These are phyloP conservation scores for Paracamarosporium sp. DNA, from an alignment of 2,329 filamentous ascomycete genomes.

Conservation along the genomic window DNA sequence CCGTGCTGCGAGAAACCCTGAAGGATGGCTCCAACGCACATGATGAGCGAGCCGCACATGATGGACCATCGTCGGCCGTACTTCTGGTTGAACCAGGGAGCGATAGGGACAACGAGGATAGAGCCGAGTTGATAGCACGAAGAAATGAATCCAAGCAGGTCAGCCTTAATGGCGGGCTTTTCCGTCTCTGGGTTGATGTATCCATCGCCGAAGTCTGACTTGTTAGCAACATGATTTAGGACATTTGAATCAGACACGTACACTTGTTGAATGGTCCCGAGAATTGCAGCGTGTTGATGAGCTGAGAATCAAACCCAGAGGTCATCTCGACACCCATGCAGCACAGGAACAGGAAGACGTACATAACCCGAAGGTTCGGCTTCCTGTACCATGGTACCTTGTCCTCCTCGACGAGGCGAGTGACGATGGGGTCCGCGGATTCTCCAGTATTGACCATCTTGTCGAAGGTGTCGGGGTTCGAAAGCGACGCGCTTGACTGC, in stretches of 20 bases:
- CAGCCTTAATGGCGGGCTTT: slow-evolving; percentile 29
- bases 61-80: slow-evolving; percentile 64
- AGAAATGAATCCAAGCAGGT: slow-evolving; percentile 42
- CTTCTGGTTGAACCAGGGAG: slow-evolving; percentile 38
- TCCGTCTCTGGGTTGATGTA: slow-evolving; percentile 23
- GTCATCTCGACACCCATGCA: slow-evolving; percentile 50
- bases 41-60: slow-evolving; percentile 64
- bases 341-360: slow-evolving; percentile 45
- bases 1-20: slow-evolving; percentile 57
- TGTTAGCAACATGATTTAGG: slow-evolving; percentile 10
- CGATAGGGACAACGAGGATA: slow-evolving; percentile 41
- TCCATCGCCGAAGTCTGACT: slow-evolving; percentile 37
- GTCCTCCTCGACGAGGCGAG: slow-evolving; percentile 51
- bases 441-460: slow-evolving; percentile 31
- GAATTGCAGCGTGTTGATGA: slow-evolving; percentile 47
- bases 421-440: slow-evolving; percentile 49
- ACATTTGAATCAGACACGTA: slow-evolving; percentile 13
- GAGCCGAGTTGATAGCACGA: slow-evolving; percentile 45
- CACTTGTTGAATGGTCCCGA: slow-evolving; percentile 42
- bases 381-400: slow-evolving; percentile 53
- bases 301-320: slow-evolving; percentile 46
- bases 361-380: slow-evolving; percentile 46
- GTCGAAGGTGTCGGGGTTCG: slow-evolving; percentile 15
- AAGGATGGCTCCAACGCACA: slow-evolving; percentile 65
- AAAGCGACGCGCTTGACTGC: slow-evolving; percentile 16